Evolutionary conservation across 2,329 filamentous ascomycete species (phyloP).

Genomic region (Ceratocystis harringtonii): DNA sequence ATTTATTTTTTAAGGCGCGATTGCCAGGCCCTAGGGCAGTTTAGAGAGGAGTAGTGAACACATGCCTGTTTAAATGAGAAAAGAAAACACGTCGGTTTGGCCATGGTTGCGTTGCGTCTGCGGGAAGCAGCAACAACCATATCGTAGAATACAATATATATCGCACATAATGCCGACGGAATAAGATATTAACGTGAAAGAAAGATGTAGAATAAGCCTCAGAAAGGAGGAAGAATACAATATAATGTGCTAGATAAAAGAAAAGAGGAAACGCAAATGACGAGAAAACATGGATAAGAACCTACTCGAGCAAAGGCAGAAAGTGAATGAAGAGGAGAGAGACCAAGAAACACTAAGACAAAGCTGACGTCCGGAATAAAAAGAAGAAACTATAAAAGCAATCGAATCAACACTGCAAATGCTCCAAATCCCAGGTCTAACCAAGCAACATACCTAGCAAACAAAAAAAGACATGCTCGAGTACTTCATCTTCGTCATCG

Average conservation of each 20-base stretch:
- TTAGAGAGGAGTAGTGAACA: too few relatives aligned
- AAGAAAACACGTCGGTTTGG: background rate
- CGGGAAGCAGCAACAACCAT: too few relatives aligned
- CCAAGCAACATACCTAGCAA: background rate
- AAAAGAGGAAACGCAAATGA: background rate
- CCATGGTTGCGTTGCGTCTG: too few relatives aligned
- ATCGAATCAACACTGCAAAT: constrained; percentile 1
- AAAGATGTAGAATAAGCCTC: background rate
- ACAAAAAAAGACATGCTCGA: background rate
- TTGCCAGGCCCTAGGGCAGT: too few relatives aligned
- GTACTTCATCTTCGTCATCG: background rate
- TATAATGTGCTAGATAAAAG: background rate
- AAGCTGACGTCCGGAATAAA: background rate
- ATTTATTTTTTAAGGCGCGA: too few relatives aligned
- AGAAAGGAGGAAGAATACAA: background rate
- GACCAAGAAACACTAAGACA: background rate
- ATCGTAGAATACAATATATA: too few relatives aligned
- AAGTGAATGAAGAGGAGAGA: background rate
- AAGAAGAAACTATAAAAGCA: background rate
- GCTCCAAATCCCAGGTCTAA: background rate
- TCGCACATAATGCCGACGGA: background rate
- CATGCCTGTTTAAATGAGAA: background rate
- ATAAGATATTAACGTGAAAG: background rate
- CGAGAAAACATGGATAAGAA: too few relatives aligned
- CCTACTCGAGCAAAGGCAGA: too few relatives aligned